Base-by-base conservation (phyloP, 257 asterid species). In the Petunia axillaris region DNA sequence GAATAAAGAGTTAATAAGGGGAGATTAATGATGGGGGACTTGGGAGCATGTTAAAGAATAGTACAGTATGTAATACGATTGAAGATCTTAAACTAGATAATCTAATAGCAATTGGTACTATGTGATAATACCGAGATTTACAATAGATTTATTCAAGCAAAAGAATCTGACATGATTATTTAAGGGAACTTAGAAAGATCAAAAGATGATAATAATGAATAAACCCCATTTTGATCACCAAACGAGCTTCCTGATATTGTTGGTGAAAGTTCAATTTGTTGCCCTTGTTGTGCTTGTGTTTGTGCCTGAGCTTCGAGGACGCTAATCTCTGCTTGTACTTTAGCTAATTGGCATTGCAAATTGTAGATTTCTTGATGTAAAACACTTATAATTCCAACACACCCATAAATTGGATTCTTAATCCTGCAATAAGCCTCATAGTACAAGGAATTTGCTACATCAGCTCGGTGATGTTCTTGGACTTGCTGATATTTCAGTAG, bases 341-440 rank as follows among this genome's bases (percentile, higher is more conserved):
- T 83, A 0, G 83, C 82, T 68, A 85, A 77, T 6, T 83, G 81
- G 0, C 59, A 7, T n/a, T 81, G 82, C 6, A 66, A 57, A 76
- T 16, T 46, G 37, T 76, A 35, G 5, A 83, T 83, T 64, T 85
- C 80, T 63, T 87, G 79, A 13, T 83, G 83, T 59, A 87, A 58
- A 13, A 53, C 5, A 4, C 79, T 83, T 39, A 87, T 78, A 59
- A 80, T 75, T 79, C 85, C 90, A 4, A 81, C 84, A 62, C 79
- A 70, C 2, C 89, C 89, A 64, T 87, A 78, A 40, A 85, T 63
- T 0, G 85, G 86, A 73, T 75, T 84, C 50, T 78, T 80, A 4
- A 78, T 59, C 53, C 89, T 81, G 74, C 84, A 85, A 14, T 83
- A 76, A 39, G 89, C 89, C 44, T 85, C 85, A n/a, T 82, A 85